A percentile compares a stretch with the other conserved stretches of the same genome.
phyloP scores from a whole-genome alignment of 257 asterid species.

The Asclepias syriaca region DNA sequence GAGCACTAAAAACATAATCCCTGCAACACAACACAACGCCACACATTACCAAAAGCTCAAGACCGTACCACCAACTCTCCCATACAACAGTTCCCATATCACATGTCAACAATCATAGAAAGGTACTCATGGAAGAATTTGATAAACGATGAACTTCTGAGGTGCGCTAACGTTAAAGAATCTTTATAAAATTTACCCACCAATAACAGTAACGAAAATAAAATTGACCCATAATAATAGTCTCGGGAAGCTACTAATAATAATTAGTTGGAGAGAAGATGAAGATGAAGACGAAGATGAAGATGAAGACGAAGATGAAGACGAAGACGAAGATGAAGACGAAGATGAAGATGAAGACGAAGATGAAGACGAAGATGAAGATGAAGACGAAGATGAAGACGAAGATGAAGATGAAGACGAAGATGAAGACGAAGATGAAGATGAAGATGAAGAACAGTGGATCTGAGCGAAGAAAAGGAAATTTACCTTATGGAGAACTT shows the following conservation, averaged over 20 bases:
- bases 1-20: slow-evolving; percentile 62
- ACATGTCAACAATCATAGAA: slow-evolving; percentile 2
- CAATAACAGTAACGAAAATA: background rate
- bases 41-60: no score
- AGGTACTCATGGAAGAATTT: no score
- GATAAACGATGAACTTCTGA: background rate
- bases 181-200: slow-evolving; percentile 6
- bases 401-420: background rate
- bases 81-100: slow-evolving; percentile 8
- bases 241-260: slow-evolving; percentile 8
- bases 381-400: no score
- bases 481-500: slow-evolving; percentile 83
- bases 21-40: slow-evolving; percentile 38
- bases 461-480: slow-evolving; percentile 9
- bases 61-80: no score
- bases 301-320: no score
- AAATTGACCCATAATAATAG: slow-evolving; percentile 7
- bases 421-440: no score
- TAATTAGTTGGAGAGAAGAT: background rate
- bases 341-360: no score
- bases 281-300: background rate
- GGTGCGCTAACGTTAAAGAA: background rate
- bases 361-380: background rate
- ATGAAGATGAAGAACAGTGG: background rate
- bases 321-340: no score